Conservation (phyloP, 306 rosid species). For the Inga laurina region DNA sequence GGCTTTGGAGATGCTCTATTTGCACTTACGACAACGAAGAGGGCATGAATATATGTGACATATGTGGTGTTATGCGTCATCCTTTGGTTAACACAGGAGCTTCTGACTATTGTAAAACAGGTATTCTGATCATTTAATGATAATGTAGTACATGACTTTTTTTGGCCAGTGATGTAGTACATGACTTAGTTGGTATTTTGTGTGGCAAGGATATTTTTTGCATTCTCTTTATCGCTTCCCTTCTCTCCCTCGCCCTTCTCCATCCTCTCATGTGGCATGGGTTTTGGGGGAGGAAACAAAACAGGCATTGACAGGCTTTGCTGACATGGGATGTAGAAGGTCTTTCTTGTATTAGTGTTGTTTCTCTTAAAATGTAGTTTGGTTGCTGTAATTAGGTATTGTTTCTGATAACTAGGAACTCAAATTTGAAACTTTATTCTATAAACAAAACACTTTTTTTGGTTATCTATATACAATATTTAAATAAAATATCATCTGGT, state of each 20-base stretch:
- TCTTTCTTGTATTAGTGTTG: not conserved
- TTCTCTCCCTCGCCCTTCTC: not conserved
- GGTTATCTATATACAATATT: not conserved
- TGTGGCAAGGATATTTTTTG: slow-evolving; percentile 33
- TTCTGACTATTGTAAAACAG: slow-evolving; percentile 50
- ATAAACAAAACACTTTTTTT: not conserved
- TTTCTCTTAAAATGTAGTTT: not conserved
- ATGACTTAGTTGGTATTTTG: slow-evolving; percentile 3
- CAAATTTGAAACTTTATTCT: not conserved
- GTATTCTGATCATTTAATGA: slow-evolving; percentile 46
- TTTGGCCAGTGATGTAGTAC: not conserved
- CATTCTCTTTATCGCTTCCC: not conserved
- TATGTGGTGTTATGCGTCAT: slow-evolving; percentile 83
- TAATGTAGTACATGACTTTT: slow-evolving; percentile 12
- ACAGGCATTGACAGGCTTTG: not conserved
- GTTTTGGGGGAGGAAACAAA: not conserved
- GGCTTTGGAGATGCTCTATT: slow-evolving; percentile 76
- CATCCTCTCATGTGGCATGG: not conserved
- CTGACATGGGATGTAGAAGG: not conserved
- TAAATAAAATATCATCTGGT: not conserved
- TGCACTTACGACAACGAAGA: slow-evolving; percentile 94
- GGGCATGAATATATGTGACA: slow-evolving; percentile 69
- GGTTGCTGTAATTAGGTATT: slow-evolving; percentile 4
- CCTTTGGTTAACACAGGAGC: slow-evolving; percentile 41
- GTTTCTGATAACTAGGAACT: slow-evolving; percentile 27